Percentiles rank a stretch among this genome's conserved stretches.
Conservation (phyloP, 805 yeast species). For the Hanseniaspora jakobsenii region DNA sequence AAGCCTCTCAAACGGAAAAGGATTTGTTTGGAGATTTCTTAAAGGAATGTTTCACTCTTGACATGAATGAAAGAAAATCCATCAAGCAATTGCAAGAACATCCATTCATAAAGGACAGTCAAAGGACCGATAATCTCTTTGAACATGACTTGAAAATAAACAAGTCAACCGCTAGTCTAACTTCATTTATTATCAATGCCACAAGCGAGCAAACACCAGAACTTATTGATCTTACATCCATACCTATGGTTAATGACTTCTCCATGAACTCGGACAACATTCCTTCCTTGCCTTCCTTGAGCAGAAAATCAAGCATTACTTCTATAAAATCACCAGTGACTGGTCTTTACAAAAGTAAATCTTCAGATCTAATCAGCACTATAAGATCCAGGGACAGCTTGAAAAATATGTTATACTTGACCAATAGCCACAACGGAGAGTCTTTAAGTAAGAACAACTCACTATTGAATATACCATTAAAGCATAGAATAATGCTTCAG, state of each 20-base stretch:
- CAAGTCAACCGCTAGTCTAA: conserved; percentile 7
- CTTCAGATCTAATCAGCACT: conserved; percentile 1
- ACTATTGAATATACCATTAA: background rate
- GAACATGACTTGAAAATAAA: conserved; percentile 1
- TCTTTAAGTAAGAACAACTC: conserved; percentile 1
- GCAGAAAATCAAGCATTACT: background rate
- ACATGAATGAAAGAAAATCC: conserved; percentile 36
- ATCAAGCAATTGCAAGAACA: conserved; percentile 37
- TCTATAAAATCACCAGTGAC: background rate
- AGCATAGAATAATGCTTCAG: background rate
- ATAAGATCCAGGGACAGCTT: conserved; percentile 2
- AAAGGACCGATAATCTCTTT: conserved; percentile 1
- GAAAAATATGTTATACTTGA: background rate
- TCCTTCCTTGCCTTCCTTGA: background rate
- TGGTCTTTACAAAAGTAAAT: conserved; percentile 11
- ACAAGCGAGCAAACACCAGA: conserved; percentile 3
- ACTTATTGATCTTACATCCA: background rate
- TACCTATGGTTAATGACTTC: background rate
- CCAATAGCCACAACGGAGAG: background rate
- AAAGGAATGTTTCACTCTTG: conserved; percentile 38
- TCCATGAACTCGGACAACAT: conserved; percentile 1
- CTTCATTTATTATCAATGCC: background rate
- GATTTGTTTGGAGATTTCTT: conserved; percentile 47
- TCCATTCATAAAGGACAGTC: conserved; percentile 28
- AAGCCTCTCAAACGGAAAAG: conserved; percentile 37